These are phyloP conservation scores for Pythium dissotocum DNA, from an alignment of 352 stramenopile species.

Conservation along the genomic window DNA sequence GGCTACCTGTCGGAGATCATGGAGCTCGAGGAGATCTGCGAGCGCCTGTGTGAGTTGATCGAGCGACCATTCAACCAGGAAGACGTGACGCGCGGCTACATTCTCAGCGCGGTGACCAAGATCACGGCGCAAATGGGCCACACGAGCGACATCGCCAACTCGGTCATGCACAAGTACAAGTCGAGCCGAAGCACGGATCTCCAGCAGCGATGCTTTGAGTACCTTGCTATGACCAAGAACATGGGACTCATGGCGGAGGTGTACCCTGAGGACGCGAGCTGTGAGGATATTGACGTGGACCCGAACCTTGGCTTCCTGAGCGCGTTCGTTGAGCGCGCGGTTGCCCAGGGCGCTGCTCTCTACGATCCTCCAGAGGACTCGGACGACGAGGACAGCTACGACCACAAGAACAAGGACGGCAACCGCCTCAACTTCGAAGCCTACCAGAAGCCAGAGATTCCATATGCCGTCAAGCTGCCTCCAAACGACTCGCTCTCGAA, in stretches of 20 bases:
- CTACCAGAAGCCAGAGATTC: constrained; percentile 90
- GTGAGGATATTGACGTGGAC: constrained; percentile 95
- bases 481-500: constrained; percentile 56
- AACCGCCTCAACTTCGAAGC: constrained; percentile 87
- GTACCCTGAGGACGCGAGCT: constrained; percentile 97
- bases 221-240: constrained; percentile 93
- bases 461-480: constrained; percentile 79
- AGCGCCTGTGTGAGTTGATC: constrained; percentile 94
- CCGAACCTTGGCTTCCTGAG: constrained; percentile 95
- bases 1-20: constrained; percentile 95
- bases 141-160: constrained; percentile 87
- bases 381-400: constrained; percentile 93
- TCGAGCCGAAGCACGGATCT: constrained; percentile 95
- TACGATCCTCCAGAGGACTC: constrained; percentile 96
- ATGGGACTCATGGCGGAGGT: constrained; percentile 89
- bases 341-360: constrained; percentile 89
- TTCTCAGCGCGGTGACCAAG: constrained; percentile 97
- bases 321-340: constrained; percentile 92
- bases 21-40: constrained; percentile 93
- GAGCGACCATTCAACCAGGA: constrained; percentile 85
- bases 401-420: constrained; percentile 53
- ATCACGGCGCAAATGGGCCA: constrained; percentile 95
- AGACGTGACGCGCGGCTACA: constrained; percentile 94
- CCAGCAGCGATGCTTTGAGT: constrained; percentile 99
- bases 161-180: constrained; percentile 97